These are phyloP conservation scores for Chenopodium berlandieri DNA, from an alignment of 148 eudicot species.

Conservation along the genomic window DNA sequence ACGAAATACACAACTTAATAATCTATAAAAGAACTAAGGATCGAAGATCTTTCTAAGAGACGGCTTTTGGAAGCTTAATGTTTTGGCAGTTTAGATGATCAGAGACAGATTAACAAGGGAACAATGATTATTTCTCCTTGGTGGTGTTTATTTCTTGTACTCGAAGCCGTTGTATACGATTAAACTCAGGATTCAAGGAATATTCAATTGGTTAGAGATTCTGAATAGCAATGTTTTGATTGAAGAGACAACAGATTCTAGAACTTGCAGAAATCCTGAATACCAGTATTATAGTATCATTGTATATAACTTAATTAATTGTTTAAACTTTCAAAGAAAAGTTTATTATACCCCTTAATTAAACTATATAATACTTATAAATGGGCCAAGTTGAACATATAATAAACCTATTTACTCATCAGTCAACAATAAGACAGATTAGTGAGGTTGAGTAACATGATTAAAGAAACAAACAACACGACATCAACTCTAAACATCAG, in stretches of 20 bases:
- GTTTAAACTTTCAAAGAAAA: neutral
- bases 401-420: neutral
- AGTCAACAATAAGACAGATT: neutral
- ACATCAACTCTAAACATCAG: neutral
- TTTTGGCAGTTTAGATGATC: neutral
- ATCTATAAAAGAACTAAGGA: neutral
- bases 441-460: constrained; percentile 8
- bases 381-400: constrained; percentile 2
- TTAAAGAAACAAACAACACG: neutral
- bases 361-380: neutral
- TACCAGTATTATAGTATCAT: neutral
- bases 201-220: neutral
- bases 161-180: neutral
- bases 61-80: neutral
- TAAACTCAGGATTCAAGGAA: neutral
- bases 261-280: neutral
- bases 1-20: neutral
- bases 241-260: constrained; percentile 1
- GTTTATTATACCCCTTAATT: neutral
- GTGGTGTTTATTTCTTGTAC: neutral
- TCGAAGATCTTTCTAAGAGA: neutral
- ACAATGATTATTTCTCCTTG: neutral
- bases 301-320: neutral
- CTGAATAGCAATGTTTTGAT: neutral
- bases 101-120: neutral